Base-by-base conservation (phyloP, 495 filamentous ascomycete genomes). In the Aspergillus affinis region DNA sequence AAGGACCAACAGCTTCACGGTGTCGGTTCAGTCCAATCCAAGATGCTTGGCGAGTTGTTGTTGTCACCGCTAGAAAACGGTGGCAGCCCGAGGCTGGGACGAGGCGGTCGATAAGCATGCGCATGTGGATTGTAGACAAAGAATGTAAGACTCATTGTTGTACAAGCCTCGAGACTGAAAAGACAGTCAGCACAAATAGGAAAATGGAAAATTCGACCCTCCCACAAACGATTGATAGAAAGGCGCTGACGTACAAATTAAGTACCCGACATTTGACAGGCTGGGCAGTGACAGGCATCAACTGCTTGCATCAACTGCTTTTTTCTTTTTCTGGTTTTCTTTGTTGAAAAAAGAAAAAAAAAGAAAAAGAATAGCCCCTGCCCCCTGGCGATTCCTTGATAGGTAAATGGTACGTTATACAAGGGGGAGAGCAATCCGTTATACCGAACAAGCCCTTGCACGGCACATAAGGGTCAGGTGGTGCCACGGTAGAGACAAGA, bases 51-150 rank as follows among this genome's bases (percentile, higher is more conserved):
- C 27, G 23, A 26, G 23, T 6, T 4, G 10, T 36, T 36, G 32
- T 36, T 36, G 36, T 41, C 36, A 41, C 36, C 36, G 36, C 36
- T 17, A 41, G 36, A 41, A 13, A 41, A 41, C 36, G 10, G 13
- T 41, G 36, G 36, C 36, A 41, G 36, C 36, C 13, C 36, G 48
- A 23, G 26, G 26, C 26, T 23, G 19, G 48, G 19, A 50, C 26
- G 48, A 50, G 48, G 48, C 19, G 48, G 51, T 36, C 32, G 51
- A 20, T 41, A n/a, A 54, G 30, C 17, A 20, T 54, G 41, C 51
- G 15, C 26, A 17, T 41, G 32, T 44, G 27, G 27, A 54, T 10
- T 41, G 32, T 44, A 15, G 27, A 54, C 36, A 41, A 41, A 41
- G 36, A 41, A 41, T 13, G 36, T 41, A 41, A 15, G 36, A 13